phyloP scores from a whole-genome alignment of 1,284 basidiomycete genomes.

The Phellopilus nigrolimitatus region DNA sequence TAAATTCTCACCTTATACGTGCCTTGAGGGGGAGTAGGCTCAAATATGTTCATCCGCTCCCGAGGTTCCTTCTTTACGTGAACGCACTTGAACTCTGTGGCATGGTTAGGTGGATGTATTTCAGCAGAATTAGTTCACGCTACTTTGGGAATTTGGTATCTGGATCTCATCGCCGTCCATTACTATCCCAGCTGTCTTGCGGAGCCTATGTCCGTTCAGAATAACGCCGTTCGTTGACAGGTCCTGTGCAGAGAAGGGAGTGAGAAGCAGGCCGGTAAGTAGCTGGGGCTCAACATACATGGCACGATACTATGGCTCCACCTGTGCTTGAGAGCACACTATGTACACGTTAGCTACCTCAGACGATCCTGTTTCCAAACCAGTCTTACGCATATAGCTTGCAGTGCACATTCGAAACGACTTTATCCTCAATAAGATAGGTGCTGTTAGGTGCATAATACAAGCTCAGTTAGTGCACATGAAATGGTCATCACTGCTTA shows the following conservation, averaged over 20 bases:
- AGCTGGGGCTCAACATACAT: conserved; percentile 36
- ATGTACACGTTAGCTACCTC: too few relatives aligned
- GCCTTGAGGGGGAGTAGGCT: conserved; percentile 53
- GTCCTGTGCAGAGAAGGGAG: conserved; percentile 47
- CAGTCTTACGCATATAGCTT: conserved; percentile 65
- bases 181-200: conserved; percentile 59
- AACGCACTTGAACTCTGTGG: conserved; percentile 62
- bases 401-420: conserved; percentile 67
- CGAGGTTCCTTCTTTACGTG: conserved; percentile 49
- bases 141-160: conserved; percentile 62
- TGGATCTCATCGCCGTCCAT: conserved; percentile 69
- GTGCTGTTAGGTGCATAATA: too few relatives aligned
- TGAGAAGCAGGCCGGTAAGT: conserved; percentile 7
- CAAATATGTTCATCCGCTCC: conserved; percentile 52
- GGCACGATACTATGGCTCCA: conserved; percentile 70
- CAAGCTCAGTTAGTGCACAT: too few relatives aligned
- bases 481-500: not conserved
- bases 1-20: conserved; percentile 43
- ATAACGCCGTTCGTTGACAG: conserved; percentile 72
- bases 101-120: conserved; percentile 10
- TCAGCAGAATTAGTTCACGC: conserved; percentile 12
- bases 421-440: conserved; percentile 44
- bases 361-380: not conserved
- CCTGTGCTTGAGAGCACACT: conserved; percentile 67
- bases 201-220: conserved; percentile 64